A percentile compares a stretch with the other conserved stretches of the same genome.
Conservation (phyloP, 306 rosid genomes). For the Cucurbita ficifolia region DNA sequence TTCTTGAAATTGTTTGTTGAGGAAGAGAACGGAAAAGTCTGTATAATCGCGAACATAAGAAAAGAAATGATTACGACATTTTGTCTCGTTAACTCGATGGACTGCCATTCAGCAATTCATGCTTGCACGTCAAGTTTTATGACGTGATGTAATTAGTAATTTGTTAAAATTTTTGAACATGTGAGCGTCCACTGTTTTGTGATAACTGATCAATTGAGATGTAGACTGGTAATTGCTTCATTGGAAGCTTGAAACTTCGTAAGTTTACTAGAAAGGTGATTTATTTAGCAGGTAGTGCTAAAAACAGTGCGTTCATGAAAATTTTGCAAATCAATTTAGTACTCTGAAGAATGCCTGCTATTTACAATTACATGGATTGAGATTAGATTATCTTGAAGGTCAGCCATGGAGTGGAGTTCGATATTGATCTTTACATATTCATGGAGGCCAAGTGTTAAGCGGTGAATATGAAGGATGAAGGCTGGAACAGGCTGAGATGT, state of each 20-base stretch:
- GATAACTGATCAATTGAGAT: neutral
- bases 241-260: neutral
- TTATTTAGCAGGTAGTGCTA: neutral
- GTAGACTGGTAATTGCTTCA: neutral
- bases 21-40: neutral
- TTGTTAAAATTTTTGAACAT: neutral
- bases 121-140: neutral
- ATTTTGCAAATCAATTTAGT: neutral
- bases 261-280: neutral
- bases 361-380: neutral
- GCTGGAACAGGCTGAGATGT: constrained; percentile 6
- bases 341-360: neutral
- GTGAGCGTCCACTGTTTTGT: neutral
- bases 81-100: neutral
- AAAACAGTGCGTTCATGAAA: neutral
- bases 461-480: neutral
- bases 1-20: neutral
- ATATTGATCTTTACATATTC: neutral
- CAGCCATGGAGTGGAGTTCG: neutral
- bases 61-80: neutral
- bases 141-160: neutral
- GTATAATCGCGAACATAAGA: neutral
- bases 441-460: neutral
- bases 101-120: neutral
- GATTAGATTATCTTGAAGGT: neutral